These are phyloP conservation scores for Colletotrichum truncatum DNA, from an alignment of 2,329 filamentous ascomycete genomes.

Conservation along the genomic window DNA sequence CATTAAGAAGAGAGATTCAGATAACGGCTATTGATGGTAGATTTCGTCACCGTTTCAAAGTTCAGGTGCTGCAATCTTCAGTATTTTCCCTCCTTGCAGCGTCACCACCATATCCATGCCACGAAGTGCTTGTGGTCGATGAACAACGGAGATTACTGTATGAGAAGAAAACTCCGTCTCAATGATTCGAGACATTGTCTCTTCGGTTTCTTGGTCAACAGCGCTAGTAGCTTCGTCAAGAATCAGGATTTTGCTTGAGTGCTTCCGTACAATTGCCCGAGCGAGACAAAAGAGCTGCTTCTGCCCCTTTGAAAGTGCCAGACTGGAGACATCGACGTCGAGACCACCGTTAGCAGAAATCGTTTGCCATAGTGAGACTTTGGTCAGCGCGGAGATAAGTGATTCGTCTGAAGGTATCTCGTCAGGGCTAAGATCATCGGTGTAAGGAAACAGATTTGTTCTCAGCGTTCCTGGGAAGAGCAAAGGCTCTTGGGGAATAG, in stretches of 20 bases:
- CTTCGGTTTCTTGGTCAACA: conserved; percentile 48
- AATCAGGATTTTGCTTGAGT: conserved; percentile 60
- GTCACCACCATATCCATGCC: conserved; percentile 2
- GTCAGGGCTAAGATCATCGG: neutral
- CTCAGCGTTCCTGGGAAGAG: conserved; percentile 14
- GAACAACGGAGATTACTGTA: conserved; percentile 38
- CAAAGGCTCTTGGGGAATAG: conserved; percentile 41
- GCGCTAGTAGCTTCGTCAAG: conserved; percentile 77
- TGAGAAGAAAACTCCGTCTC: conserved; percentile 33
- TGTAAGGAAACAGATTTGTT: neutral
- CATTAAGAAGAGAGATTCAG: no score
- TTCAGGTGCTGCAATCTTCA: neutral
- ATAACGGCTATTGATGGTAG: no score
- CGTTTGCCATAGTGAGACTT: conserved; percentile 31
- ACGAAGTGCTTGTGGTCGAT: conserved; percentile 33
- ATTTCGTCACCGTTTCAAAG: no score
- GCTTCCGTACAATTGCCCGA: conserved; percentile 26
- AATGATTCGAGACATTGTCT: conserved; percentile 28
- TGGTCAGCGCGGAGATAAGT: conserved; percentile 24
- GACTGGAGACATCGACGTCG: conserved; percentile 23
- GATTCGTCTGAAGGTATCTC: conserved; percentile 25
- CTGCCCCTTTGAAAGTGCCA: conserved; percentile 34
- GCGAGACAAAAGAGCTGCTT: conserved; percentile 37
- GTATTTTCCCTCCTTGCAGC: conserved; percentile 10
- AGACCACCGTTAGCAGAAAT: conserved; percentile 29